Conservation (phyloP, 2,329 filamentous ascomycete genomes). For the Rutstroemia sp. region DNA sequence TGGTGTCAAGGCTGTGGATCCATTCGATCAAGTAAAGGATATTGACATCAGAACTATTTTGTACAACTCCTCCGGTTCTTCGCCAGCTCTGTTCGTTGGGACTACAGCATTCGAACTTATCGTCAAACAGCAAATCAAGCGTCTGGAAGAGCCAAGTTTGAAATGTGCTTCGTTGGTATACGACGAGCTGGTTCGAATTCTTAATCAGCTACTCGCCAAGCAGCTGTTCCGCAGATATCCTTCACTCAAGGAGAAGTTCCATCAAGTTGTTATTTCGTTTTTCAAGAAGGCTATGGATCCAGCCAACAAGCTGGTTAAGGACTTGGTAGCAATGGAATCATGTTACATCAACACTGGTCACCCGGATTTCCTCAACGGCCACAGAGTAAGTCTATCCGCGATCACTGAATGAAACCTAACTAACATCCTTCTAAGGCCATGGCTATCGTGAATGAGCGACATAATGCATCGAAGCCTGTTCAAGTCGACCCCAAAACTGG, state of each 20-base stretch:
- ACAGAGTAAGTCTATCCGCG: conserved; percentile 50
- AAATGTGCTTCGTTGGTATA: conserved; percentile 98
- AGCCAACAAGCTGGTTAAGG: conserved; percentile 91
- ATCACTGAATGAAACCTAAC: conserved; percentile 18
- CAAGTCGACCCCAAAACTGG: conserved; percentile 98
- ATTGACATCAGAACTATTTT: conserved; percentile 94
- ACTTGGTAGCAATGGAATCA: conserved; percentile 90
- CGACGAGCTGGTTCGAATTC: conserved; percentile 92
- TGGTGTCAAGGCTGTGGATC: conserved; percentile 94
- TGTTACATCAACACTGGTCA: conserved; percentile 99
- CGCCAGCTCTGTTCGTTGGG: conserved; percentile 91
- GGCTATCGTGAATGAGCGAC: conserved; percentile 94
- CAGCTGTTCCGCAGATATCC: conserved; percentile 88
- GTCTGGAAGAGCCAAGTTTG: conserved; percentile 88
- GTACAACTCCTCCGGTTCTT: conserved; percentile 98
- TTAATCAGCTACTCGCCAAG: conserved; percentile 83
- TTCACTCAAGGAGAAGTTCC: conserved; percentile 93
- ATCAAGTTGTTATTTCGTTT: conserved; percentile 83
- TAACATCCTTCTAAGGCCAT: conserved; percentile 55
- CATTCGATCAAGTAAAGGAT: conserved; percentile 96
- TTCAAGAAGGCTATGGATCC: conserved; percentile 99
- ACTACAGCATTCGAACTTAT: conserved; percentile 98
- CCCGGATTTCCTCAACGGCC: conserved; percentile 94
- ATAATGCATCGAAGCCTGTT: conserved; percentile 73
- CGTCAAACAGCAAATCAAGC: conserved; percentile 97